Evolutionary conservation across 192 early-diverging fungal genomes (phyloP).

Genomic region (Helicostylum pulchrum): DNA sequence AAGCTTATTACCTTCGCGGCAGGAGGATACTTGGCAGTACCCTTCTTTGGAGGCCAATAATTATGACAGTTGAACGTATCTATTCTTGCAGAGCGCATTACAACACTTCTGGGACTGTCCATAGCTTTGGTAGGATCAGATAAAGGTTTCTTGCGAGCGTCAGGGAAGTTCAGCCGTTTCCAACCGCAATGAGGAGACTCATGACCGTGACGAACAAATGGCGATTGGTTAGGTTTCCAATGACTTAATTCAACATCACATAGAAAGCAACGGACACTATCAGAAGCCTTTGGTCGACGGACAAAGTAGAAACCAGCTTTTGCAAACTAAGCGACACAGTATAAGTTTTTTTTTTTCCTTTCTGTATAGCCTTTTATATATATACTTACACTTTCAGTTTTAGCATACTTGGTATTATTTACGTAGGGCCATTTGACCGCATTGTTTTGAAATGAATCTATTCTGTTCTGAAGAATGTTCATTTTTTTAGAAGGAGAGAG

Average conservation of each 20-base stretch:
- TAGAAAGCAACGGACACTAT: conserved; percentile 10
- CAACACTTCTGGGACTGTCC: background rate
- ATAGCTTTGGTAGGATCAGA: background rate
- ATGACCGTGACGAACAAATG: conserved; percentile 2
- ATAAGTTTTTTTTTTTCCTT: background rate
- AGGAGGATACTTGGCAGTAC: background rate
- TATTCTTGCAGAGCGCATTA: conserved; percentile 10
- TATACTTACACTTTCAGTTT: background rate
- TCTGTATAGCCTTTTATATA: background rate
- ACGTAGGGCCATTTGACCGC: conserved; percentile 1
- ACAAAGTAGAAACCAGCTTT: conserved; percentile 23
- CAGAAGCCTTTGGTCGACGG: background rate
- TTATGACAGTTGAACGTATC: conserved; percentile 13
- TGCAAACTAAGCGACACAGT: conserved; percentile 19
- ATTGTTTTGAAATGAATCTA: background rate
- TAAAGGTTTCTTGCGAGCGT: background rate
- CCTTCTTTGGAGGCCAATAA: conserved; percentile 14
- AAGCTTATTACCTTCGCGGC: background rate
- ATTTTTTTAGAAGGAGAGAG: background rate
- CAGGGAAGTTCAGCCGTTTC: conserved; percentile 18
- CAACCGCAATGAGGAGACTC: conserved; percentile 2
- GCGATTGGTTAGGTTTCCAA: conserved; percentile 18
- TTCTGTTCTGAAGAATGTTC: conserved; percentile 6
- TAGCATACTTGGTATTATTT: no score
- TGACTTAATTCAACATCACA: conserved; percentile 13